Evolutionary conservation across 1,284 basidiomycete species (phyloP).

Genomic region (Trichosporon ovoides): DNA sequence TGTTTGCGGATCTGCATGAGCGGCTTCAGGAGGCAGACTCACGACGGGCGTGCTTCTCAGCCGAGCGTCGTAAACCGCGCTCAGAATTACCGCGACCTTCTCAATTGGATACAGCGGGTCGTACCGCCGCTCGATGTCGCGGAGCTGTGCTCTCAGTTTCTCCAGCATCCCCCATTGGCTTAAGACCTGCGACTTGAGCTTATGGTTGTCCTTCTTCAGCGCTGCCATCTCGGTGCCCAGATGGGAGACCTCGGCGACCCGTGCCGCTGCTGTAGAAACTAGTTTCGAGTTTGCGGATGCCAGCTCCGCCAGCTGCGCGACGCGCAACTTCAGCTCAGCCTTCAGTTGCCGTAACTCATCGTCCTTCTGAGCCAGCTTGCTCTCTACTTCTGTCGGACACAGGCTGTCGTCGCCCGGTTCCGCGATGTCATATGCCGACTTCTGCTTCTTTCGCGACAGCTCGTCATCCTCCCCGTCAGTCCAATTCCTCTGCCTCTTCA

Average conservation of each 20-base stretch:
- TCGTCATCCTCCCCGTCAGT: no score
- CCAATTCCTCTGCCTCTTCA: no score
- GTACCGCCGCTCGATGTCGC: neutral
- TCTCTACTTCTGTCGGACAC: no score
- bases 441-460: no score
- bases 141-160: neutral
- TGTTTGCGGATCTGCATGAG: neutral
- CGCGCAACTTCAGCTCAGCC: no score
- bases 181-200: neutral
- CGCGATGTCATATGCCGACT: no score
- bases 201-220: neutral
- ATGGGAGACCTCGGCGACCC: no score
- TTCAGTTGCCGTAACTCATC: no score
- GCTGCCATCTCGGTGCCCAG: neutral
- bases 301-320: no score
- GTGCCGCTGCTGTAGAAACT: neutral
- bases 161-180: neutral
- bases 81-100: neutral
- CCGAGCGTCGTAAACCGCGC: neutral
- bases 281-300: no score
- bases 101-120: neutral
- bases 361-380: no score
- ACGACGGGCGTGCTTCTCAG: neutral
- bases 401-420: no score
- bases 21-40: neutral